Evolutionary conservation across 1,284 basidiomycete species (phyloP).

Genomic region (Entoloma clypeatum): DNA sequence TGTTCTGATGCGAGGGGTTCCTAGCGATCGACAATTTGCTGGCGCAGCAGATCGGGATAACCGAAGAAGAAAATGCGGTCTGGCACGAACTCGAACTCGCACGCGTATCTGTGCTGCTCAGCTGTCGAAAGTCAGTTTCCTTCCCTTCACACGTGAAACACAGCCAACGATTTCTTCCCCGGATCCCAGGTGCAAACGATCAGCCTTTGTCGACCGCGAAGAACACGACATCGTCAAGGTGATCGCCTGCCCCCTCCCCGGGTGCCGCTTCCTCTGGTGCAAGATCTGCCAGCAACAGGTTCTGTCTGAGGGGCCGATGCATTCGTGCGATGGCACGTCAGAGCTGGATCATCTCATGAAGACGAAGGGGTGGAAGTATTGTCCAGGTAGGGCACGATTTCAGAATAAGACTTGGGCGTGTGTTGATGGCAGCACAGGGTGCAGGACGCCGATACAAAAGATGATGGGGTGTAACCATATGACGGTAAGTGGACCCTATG

Average conservation of each 20-base stretch:
- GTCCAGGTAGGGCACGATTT: constrained; percentile 6
- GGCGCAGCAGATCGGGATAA: constrained; percentile 41
- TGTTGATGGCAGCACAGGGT: constrained; percentile 48
- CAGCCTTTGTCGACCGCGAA: constrained; percentile 35
- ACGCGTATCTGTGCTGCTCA: constrained; percentile 47
- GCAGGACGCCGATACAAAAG: constrained; percentile 57
- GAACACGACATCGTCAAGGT: constrained; percentile 39
- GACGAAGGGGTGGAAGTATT: constrained; percentile 4
- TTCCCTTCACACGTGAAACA: neutral
- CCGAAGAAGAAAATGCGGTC: constrained; percentile 41
- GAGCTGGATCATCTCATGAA: neutral
- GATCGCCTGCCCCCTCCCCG: constrained; percentile 16
- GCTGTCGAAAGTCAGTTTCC: constrained; percentile 43
- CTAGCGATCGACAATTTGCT: constrained; percentile 19
- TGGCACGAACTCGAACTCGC: constrained; percentile 54
- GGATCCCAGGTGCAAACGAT: constrained; percentile 6
- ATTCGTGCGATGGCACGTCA: constrained; percentile 44
- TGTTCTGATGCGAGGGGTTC: neutral
- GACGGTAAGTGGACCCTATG: constrained; percentile 39
- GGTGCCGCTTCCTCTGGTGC: constrained; percentile 50
- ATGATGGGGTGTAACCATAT: constrained; percentile 60
- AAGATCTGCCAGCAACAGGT: constrained; percentile 47
- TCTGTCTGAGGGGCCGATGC: constrained; percentile 34
- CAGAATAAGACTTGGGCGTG: constrained; percentile 46
- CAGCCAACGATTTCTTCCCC: constrained; percentile 40